These are phyloP conservation scores for Allium cepa DNA, from an alignment of 106 monocot species.

Conservation along the genomic window DNA sequence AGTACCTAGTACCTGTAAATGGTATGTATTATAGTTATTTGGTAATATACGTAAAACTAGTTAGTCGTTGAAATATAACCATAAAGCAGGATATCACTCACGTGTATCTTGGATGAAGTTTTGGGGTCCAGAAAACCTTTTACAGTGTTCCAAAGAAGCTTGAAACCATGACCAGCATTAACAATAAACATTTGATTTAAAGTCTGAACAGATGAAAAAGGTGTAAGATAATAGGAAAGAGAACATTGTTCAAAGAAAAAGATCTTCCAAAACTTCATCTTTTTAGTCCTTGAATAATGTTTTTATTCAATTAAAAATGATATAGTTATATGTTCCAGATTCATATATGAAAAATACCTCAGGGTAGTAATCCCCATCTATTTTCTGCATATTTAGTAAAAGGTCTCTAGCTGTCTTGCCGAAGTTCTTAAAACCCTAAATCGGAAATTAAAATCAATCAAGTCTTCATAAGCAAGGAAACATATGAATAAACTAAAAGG, in stretches of 20 bases:
- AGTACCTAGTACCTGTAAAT: conserved; percentile 38
- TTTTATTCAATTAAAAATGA: not conserved
- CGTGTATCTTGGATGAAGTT: conserved; percentile 66
- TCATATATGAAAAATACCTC: conserved; percentile 24
- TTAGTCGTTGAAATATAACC: too few relatives aligned
- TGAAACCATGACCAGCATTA: conserved; percentile 69
- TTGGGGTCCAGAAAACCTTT: conserved; percentile 66
- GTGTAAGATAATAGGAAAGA: too few relatives aligned
- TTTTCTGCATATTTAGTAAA: conserved; percentile 42
- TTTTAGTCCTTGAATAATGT: too few relatives aligned
- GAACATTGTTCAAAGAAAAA: not conserved
- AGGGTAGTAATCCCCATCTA: conserved; percentile 55
- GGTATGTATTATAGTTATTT: not conserved
- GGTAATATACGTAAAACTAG: too few relatives aligned
- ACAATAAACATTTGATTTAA: conserved; percentile 71
- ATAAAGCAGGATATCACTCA: conserved; percentile 11
- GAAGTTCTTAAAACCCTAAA: conserved; percentile 56
- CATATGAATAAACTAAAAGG: not conserved
- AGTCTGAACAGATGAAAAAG: conserved; percentile 23
- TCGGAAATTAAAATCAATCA: not conserved
- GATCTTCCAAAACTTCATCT: not conserved
- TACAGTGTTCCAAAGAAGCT: conserved; percentile 67
- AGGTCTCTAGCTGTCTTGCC: conserved; percentile 52
- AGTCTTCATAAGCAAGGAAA: not conserved
- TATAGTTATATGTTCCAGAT: not conserved